phyloP scores from a whole-genome alignment of 768 basidiomycete species.

The Boletus insuetus region DNA sequence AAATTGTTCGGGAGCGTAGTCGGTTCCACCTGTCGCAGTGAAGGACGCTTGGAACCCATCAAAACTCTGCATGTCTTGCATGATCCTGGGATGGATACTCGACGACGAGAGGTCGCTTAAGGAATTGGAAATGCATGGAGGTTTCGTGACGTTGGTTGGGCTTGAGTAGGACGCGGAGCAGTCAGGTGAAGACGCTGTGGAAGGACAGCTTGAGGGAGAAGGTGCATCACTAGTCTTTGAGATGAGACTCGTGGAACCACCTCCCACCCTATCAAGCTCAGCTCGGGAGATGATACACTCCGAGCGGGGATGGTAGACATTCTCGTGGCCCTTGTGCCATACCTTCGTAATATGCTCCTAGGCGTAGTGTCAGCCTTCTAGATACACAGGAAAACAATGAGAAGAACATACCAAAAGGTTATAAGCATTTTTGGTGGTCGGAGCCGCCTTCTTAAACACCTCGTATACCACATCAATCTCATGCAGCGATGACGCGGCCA shows the following conservation, averaged over 20 bases:
- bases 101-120: conserved; percentile 4
- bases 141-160: background rate
- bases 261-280: conserved; percentile 54
- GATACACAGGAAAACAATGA: background rate
- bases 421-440: conserved; percentile 43
- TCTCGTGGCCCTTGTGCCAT: conserved; percentile 44
- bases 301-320: conserved; percentile 29
- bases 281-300: conserved; percentile 33
- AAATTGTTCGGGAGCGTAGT: conserved; percentile 27
- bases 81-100: conserved; percentile 38
- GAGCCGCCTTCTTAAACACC: conserved; percentile 48
- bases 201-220: conserved; percentile 9
- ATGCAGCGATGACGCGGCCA: conserved; percentile 45
- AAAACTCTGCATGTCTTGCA: conserved; percentile 49
- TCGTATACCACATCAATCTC: conserved; percentile 45
- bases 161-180: conserved; percentile 15
- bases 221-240: conserved; percentile 12
- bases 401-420: conserved; percentile 39
- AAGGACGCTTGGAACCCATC: conserved; percentile 34
- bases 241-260: conserved; percentile 50
- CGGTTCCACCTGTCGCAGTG: conserved; percentile 20
- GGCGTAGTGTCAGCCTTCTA: background rate
- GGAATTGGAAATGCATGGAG: background rate
- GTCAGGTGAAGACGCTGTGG: conserved; percentile 9
- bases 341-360: conserved; percentile 43